phyloP scores from a whole-genome alignment of 225 moss, liverwort and hornwort species.

The Takakia lepidozioides region DNA sequence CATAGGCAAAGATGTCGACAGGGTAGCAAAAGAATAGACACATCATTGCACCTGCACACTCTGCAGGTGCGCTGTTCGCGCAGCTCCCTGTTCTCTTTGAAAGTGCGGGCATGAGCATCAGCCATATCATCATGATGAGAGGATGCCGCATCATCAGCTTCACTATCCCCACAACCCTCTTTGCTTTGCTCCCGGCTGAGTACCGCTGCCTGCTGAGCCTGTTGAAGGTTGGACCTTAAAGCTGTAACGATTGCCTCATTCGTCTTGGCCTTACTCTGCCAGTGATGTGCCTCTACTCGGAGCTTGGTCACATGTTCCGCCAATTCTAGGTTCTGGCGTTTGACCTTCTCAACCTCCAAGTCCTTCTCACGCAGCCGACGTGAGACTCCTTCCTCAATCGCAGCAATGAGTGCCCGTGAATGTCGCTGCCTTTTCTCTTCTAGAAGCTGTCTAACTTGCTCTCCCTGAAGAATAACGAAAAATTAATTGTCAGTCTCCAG shows the following conservation, averaged over 20 bases:
- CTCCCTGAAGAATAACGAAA: conserved; percentile 31
- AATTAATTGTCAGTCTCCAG: background rate
- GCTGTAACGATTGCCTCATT: conserved; percentile 49
- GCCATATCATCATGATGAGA: conserved; percentile 74
- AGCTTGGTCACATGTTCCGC: conserved; percentile 66
- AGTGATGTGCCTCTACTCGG: conserved; percentile 62
- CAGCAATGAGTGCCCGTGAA: conserved; percentile 48
- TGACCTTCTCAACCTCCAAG: conserved; percentile 58
- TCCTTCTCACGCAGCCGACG: conserved; percentile 76
- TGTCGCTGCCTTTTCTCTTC: conserved; percentile 78
- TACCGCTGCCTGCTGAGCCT: conserved; percentile 60
- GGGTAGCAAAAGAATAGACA: conserved; percentile 77
- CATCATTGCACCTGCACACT: conserved; percentile 75
- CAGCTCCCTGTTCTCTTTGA: conserved; percentile 70
- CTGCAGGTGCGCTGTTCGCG: conserved; percentile 90
- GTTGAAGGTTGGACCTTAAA: conserved; percentile 58
- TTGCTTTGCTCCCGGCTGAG: conserved; percentile 79
- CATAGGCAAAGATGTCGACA: conserved; percentile 93
- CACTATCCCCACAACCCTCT: conserved; percentile 92
- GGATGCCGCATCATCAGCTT: conserved; percentile 84
- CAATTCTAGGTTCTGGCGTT: conserved; percentile 70
- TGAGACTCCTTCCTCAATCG: conserved; percentile 60
- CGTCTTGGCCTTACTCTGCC: conserved; percentile 58
- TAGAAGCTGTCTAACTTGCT: conserved; percentile 64
- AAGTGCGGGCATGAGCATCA: conserved; percentile 58